These are phyloP conservation scores for Novymonas esmeraldas DNA, from an alignment of 208 protist species.

Conservation along the genomic window DNA sequence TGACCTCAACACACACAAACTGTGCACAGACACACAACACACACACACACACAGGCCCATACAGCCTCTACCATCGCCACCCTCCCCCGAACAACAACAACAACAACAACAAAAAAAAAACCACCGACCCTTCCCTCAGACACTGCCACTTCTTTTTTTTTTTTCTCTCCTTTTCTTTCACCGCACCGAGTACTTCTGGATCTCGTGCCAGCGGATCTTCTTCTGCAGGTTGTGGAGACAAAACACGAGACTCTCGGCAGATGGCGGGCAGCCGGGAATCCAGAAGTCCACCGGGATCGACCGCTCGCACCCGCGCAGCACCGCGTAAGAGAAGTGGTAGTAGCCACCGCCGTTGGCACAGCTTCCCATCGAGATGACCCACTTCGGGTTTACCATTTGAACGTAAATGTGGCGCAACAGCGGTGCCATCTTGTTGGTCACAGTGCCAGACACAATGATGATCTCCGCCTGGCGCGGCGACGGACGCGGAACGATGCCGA, in stretches of 20 bases:
- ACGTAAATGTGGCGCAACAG: constrained; percentile 97
- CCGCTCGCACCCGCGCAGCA: constrained; percentile 97
- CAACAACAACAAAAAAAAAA: too few species aligned
- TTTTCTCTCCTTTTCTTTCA: constrained; percentile 28
- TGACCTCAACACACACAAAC: too few species aligned
- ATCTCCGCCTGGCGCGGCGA: constrained; percentile 97
- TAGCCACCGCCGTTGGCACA: constrained; percentile 99
- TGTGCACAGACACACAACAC: too few species aligned
- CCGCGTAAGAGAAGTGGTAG: constrained; percentile 98
- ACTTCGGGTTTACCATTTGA: constrained; percentile 97
- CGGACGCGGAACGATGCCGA: constrained; percentile 97
- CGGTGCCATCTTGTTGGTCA: constrained; percentile 99
- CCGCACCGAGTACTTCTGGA: constrained; percentile 90
- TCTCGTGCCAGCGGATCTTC: constrained; percentile 94
- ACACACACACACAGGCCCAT: too few species aligned
- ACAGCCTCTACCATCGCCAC: too few species aligned
- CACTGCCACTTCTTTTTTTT: neutral
- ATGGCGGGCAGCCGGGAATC: constrained; percentile 98
- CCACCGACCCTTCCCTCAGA: too few species aligned
- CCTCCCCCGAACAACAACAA: too few species aligned
- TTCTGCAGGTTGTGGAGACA: constrained; percentile 92
- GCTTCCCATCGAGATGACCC: constrained; percentile 95
- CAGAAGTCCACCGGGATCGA: constrained; percentile 99
- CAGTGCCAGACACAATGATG: constrained; percentile 99
- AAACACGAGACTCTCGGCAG: constrained; percentile 93